Evolutionary conservation across 2,329 filamentous ascomycete species (phyloP), one percentile per base, ranked within the genome.

Genomic region (Calycina herbarum): DNA sequence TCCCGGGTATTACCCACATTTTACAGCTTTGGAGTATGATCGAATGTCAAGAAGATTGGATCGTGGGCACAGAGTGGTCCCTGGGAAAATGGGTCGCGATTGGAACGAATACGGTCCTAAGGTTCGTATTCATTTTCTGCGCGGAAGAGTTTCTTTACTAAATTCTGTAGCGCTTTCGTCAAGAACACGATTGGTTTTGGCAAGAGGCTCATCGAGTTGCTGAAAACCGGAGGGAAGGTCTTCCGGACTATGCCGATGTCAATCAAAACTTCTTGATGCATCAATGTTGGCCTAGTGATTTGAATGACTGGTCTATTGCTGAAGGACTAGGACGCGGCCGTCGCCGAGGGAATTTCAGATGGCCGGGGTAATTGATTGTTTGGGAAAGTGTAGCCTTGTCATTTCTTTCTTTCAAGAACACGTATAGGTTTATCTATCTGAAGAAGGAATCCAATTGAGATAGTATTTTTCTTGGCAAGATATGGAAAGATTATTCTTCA

Each of bases 101-200:
- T 76, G 74, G 74, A 67, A 63, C 51, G 11, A 63, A 3, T 24
- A 65, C 5, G 74, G 74, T 8, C 74, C 74, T 7, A 71, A 71
- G 58, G 74, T 73, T 64, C 17, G 66, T 63, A 35, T 8, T 27
- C 1, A 29, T 31, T 31, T 13, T 17, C 3, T 5, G 29, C 2
- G 17, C 7, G 10, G 5, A 5, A 4, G 7, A 13, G n/a, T 42
- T 61, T 5, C 45, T 51, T 31, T 42, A 20, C 35, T 38, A 15
- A 35, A 17, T 17, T 13, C 29, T 20, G 24, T 59, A 76, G 74
- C 66, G 73, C 59, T 74, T 73, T 31, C 61, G 68, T 61, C 62
- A 64, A 59, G 67, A 74, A 40, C 64, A 74, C 20, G 68, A 74
- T 65, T 58, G 63, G 31, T 76, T 73, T 57, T 76, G 74, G 74